Evolutionary conservation across 306 rosid species (phyloP).

Genomic region (Quercus alba): DNA sequence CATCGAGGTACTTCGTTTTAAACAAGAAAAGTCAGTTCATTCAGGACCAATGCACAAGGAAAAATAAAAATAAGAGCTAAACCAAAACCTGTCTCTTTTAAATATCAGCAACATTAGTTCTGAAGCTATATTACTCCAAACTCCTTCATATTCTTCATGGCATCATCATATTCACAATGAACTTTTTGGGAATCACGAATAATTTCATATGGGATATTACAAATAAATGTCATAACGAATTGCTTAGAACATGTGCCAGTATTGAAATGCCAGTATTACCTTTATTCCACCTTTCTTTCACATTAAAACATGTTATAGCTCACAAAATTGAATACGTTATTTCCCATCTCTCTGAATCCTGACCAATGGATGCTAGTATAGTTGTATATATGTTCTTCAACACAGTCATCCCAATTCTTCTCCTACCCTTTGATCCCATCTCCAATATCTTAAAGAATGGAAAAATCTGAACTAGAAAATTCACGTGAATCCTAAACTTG

Average conservation of each 20-base stretch:
- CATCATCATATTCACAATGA: background rate
- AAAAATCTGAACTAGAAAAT: too few species aligned
- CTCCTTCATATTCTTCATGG: background rate
- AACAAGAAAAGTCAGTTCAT: background rate
- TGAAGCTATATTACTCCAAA: too few species aligned
- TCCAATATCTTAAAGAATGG: too few species aligned
- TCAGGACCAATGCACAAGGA: background rate
- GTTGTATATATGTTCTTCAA: background rate
- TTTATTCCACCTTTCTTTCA: too few species aligned
- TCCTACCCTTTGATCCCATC: too few species aligned
- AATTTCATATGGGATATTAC: background rate
- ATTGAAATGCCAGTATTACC: too few species aligned
- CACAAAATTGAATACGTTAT: background rate
- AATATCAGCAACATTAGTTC: too few species aligned
- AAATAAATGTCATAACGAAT: background rate
- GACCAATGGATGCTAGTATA: background rate
- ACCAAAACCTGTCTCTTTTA: too few species aligned
- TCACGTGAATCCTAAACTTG: too few species aligned
- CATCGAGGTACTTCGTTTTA: background rate
- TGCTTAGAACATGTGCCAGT: too few species aligned
- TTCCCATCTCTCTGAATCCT: background rate
- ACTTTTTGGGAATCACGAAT: background rate
- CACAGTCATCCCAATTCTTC: background rate
- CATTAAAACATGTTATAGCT: too few species aligned
- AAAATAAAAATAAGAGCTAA: too few species aligned